Percentiles rank a stretch among this genome's conserved stretches.
Evolutionary conservation across 768 basidiomycete genomes (phyloP).

Genomic region (Tricholoma sp.): DNA sequence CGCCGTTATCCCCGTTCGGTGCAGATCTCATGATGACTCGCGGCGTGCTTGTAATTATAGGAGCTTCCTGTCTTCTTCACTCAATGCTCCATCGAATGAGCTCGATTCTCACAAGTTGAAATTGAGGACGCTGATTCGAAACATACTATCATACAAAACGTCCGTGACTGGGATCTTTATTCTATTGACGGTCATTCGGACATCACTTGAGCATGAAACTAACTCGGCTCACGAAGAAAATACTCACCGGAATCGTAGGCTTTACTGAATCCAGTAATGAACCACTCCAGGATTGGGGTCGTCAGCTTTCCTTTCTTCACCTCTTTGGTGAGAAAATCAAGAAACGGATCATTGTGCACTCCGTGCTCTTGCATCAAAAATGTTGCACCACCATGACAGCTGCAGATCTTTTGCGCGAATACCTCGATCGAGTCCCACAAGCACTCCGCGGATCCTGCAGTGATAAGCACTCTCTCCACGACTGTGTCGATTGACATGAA

Average conservation of each 20-base stretch:
- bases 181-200: too few relatives aligned
- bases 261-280: conserved; percentile 2
- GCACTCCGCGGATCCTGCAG: conserved; percentile 19
- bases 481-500: conserved; percentile 16
- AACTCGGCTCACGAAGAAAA: too few relatives aligned
- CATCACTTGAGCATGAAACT: too few relatives aligned
- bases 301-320: conserved; percentile 9
- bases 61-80: too few relatives aligned
- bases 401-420: background rate
- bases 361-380: conserved; percentile 22
- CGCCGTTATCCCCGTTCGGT: too few relatives aligned
- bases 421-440: conserved; percentile 19
- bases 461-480: conserved; percentile 20
- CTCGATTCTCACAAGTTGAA: too few relatives aligned
- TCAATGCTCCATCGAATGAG: too few relatives aligned
- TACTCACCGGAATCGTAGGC: background rate
- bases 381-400: background rate
- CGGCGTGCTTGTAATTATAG: too few relatives aligned
- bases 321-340: conserved; percentile 10
- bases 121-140: too few relatives aligned
- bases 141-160: too few relatives aligned
- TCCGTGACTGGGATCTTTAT: too few relatives aligned
- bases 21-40: too few relatives aligned
- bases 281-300: conserved; percentile 16
- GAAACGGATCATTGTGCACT: conserved; percentile 26